A percentile compares a stretch with the other conserved stretches of the same genome.
Conservation (phyloP, 1,284 basidiomycete species). For the Ganoderma resinaceum region DNA sequence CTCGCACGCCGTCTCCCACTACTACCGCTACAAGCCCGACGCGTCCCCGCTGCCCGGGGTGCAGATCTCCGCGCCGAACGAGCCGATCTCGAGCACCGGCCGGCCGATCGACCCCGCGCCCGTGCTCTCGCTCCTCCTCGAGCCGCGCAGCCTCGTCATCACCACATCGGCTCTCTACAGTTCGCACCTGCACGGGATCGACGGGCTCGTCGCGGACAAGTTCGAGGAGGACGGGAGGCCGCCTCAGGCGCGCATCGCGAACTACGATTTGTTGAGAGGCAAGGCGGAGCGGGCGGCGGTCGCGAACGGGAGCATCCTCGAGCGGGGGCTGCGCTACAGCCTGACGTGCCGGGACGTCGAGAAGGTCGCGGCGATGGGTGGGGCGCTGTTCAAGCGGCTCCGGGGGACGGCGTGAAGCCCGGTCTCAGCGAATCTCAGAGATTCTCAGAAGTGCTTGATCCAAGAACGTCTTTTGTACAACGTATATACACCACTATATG, state of each 20-base stretch:
- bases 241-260: slow-evolving; percentile 52
- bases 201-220: slow-evolving; percentile 57
- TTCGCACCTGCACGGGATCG: slow-evolving; percentile 79
- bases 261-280: slow-evolving; percentile 57
- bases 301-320: slow-evolving; percentile 54
- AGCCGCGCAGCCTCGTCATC: slow-evolving; percentile 84
- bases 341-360: slow-evolving; percentile 88
- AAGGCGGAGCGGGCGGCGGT: slow-evolving; percentile 48
- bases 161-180: slow-evolving; percentile 75
- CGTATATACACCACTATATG: not conserved
- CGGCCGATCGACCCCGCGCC: slow-evolving; percentile 69
- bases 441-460: not conserved
- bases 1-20: slow-evolving; percentile 85
- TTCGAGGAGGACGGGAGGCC: slow-evolving; percentile 38
- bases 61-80: slow-evolving; percentile 9
- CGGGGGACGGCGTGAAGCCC: slow-evolving; percentile 12
- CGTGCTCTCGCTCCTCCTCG: slow-evolving; percentile 76
- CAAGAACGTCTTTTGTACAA: slow-evolving; percentile 4
- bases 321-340: slow-evolving; percentile 74
- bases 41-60: slow-evolving; percentile 3
- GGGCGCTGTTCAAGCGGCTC: slow-evolving; percentile 31
- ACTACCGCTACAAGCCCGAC: slow-evolving; percentile 70
- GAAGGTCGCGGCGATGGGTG: slow-evolving; percentile 51
- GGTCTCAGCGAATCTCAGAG: too few relatives aligned
- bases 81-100: slow-evolving; percentile 40